Evolutionary conservation across 2,329 filamentous ascomycete species (phyloP), one percentile per base, ranked within the genome.

Genomic region (Juglanconis oblonga): DNA sequence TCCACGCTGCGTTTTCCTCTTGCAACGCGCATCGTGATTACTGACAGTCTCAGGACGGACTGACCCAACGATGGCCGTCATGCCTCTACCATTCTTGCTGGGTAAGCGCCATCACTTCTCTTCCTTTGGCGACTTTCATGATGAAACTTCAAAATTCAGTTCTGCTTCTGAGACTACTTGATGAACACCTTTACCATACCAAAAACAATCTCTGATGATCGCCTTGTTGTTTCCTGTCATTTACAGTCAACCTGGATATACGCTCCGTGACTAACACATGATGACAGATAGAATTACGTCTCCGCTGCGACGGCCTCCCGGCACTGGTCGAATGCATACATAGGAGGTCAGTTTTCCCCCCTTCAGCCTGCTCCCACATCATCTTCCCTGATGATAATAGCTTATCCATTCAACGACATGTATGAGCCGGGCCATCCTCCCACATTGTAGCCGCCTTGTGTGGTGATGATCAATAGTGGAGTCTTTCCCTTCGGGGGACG

Each of bases 341-440:
- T 29, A 29, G 17, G 31, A 55, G 58, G 65, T 66, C 45, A 62
- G 52, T 60, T 36, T 56, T 24, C 61, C 29, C 40, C 24, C 8
- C 48, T 45, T 36, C 62, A 48, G 45, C 57, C 17, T 47, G 53
- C 44, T 35, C 47, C 40, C 50, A 45, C 45, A 52, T 57, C 61
- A 42, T 58, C 55, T 64, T 64, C 71, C 66, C 76, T 84, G 82
- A 85, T 85, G 82, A 85, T 76, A 80, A 81, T 72, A 86, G 87
- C 86, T 86, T 87, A 89, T 89, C 87, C 87, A 89, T 89, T 89
- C 87, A 83, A 87, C 85, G 81, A 89, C 79, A 73, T 81, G 79
- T 82, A 75, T 76, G 77, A 73, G 79, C 87, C 87, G 79, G 89
- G 86, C 84, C 83, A 86, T 84, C 78, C 89, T 91, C 82, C 84